phyloP scores from a whole-genome alignment of 495 filamentous ascomycete species.

The Penicillium bovifimosum region DNA sequence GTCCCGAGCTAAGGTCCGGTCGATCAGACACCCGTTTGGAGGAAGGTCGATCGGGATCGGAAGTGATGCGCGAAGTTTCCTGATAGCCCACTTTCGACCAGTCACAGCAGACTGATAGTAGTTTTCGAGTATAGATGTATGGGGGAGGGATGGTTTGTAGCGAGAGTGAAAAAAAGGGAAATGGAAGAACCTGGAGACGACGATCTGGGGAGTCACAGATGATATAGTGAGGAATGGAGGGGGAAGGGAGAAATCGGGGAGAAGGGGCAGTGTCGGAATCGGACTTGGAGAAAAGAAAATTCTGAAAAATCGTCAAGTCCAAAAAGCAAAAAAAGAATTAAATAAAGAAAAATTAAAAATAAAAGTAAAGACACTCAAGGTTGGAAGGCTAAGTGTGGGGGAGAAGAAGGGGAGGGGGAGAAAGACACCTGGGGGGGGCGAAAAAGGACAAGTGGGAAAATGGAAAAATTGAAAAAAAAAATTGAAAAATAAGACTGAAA shows the following conservation, averaged over 20 bases:
- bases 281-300: conserved; percentile 22
- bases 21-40: conserved; percentile 27
- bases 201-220: conserved; percentile 36
- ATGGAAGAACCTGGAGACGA: conserved; percentile 28
- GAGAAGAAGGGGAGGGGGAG: conserved; percentile 15
- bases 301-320: conserved; percentile 6
- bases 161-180: conserved; percentile 14
- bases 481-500: neutral
- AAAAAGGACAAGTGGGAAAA: conserved; percentile 2
- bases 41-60: conserved; percentile 10
- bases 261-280: conserved; percentile 31
- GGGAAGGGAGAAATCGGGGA: conserved; percentile 37
- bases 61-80: neutral
- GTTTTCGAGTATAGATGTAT: conserved; percentile 14
- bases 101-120: conserved; percentile 4
- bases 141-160: conserved; percentile 22
- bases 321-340: conserved; percentile 11
- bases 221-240: conserved; percentile 42
- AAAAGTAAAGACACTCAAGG: neutral
- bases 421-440: conserved; percentile 5
- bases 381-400: neutral
- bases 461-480: conserved; percentile 8
- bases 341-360: conserved; percentile 11
- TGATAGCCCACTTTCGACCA: neutral
- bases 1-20: conserved; percentile 26